Conservation (phyloP, 805 yeast genomes). For the Candida quercuum region DNA sequence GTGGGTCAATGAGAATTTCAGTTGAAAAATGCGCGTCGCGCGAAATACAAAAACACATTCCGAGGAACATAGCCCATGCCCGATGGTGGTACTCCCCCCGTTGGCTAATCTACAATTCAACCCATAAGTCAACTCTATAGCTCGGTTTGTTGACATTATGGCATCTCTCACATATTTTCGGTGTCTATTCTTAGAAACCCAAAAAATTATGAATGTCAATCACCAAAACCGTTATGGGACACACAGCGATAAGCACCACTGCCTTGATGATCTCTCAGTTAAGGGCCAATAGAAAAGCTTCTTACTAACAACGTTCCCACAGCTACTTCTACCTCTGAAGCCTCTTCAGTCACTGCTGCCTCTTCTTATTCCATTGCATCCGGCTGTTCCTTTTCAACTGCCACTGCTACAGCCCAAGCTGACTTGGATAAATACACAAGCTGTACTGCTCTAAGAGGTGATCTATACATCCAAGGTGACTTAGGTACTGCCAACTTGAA, state of each 20-base stretch:
- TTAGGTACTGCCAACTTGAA: constrained; percentile 62
- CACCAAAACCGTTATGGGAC: background rate
- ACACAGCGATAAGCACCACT: background rate
- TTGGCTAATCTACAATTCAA: too few species aligned
- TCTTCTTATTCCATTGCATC: constrained; percentile 43
- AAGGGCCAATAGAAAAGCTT: too few species aligned
- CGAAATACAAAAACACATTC: too few species aligned
- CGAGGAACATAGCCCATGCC: too few species aligned
- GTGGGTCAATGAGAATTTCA: too few species aligned
- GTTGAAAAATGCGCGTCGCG: too few species aligned
- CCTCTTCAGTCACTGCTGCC: constrained; percentile 52
- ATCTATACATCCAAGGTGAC: constrained; percentile 62
- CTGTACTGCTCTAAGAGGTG: constrained; percentile 81
- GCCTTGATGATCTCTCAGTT: too few species aligned
- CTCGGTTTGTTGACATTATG: too few species aligned
- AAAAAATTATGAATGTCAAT: background rate
- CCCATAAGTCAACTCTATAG: too few species aligned
- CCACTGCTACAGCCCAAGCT: constrained; percentile 74
- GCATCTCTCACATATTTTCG: too few species aligned
- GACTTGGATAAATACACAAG: constrained; percentile 69
- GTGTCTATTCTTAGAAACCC: too few species aligned
- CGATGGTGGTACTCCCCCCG: too few species aligned
- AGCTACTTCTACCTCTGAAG: constrained; percentile 35
- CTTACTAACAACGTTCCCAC: constrained; percentile 24
- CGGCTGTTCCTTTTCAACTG: constrained; percentile 59